phyloP scores from a whole-genome alignment of 1,284 basidiomycete genomes.

The Schizopora paradoxa region DNA sequence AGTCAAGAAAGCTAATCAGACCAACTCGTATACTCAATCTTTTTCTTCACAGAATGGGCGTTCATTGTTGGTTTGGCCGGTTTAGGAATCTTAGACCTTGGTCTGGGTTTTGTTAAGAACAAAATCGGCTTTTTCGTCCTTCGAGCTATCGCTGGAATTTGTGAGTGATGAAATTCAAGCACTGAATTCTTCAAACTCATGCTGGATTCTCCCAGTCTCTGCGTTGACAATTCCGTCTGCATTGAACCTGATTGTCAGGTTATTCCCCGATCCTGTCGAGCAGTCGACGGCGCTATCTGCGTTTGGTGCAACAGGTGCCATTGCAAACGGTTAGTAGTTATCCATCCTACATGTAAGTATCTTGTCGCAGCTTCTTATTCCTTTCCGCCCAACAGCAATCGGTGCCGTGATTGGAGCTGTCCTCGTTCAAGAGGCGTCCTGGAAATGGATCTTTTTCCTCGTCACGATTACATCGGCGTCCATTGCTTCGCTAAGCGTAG shows the following conservation, averaged over 20 bases:
- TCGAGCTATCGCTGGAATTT: slow-evolving; percentile 38
- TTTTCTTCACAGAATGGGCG: slow-evolving; percentile 17
- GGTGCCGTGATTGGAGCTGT: slow-evolving; percentile 32
- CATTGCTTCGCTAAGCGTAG: slow-evolving; percentile 30
- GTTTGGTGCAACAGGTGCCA: slow-evolving; percentile 31
- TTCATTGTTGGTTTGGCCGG: slow-evolving; percentile 30
- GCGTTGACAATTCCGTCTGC: slow-evolving; percentile 35
- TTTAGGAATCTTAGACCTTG: slow-evolving; percentile 35
- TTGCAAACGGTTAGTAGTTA: slow-evolving; percentile 31
- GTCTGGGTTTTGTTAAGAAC: slow-evolving; percentile 37
- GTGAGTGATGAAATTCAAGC: slow-evolving; percentile 22
- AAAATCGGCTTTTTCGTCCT: slow-evolving; percentile 40
- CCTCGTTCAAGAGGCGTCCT: slow-evolving; percentile 35
- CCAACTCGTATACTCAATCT: background rate
- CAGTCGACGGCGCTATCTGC: slow-evolving; percentile 33
- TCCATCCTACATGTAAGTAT: background rate
- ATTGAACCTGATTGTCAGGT: slow-evolving; percentile 33
- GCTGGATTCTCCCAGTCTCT: too few relatives aligned
- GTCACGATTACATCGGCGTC: slow-evolving; percentile 34
- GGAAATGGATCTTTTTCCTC: slow-evolving; percentile 44
- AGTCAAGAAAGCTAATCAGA: slow-evolving; percentile 2
- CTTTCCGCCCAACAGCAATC: too few relatives aligned
- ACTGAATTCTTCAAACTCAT: too few relatives aligned
- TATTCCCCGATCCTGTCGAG: slow-evolving; percentile 32
- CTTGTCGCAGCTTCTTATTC: background rate